Evolutionary conservation across 306 rosid species (phyloP), one percentile per base, ranked within the genome.

Genomic region (Medicago ruthenica): DNA sequence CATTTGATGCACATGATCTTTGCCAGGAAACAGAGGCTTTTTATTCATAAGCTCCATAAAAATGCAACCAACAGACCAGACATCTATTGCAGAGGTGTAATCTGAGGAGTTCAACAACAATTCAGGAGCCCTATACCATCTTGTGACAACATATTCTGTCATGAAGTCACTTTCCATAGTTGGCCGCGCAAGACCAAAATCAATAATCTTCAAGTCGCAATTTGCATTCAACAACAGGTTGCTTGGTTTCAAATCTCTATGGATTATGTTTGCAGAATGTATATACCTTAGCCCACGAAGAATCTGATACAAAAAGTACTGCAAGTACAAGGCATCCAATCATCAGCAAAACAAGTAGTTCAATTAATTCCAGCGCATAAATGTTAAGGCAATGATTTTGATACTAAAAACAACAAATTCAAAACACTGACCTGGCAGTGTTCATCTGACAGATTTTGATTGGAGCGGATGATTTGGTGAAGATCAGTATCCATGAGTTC

Each of bases 41-140:
- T 96, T 92, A 71, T 88, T 94, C 98, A 94, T 94, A 73, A 94
- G 94, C 91, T 94, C 98, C 98, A 94, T 88, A 71, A 80, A 94
- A 63, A 94, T 94, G 85, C 98, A 94, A 47, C 97, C 98, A 27
- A 94, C 97, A 61, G 98, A 94, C 98, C 98, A 94, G 42, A 94
- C 93, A 81, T 94, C 98, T 31, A 94, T 94, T 0, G 98, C 91
- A 65, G 97, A 89, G 45, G 96, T 92, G 79, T 94, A 94, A 80
- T 94, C 98, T 11, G 98, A 92, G 75, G 97, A 92, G 82, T 92
- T 94, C 95, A 94, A 86, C 81, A 94, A 81, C 45, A 94, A 83
- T 72, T 94, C 98, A 15, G 98, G 98, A 61, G 98, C 98, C 83
- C 98, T 92, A 51, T 94, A 94, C 97, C 98, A 94, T 84, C 98